These are phyloP conservation scores for Heterobasidion irregulare DNA, from an alignment of 1,284 basidiomycete species.

Conservation along the genomic window DNA sequence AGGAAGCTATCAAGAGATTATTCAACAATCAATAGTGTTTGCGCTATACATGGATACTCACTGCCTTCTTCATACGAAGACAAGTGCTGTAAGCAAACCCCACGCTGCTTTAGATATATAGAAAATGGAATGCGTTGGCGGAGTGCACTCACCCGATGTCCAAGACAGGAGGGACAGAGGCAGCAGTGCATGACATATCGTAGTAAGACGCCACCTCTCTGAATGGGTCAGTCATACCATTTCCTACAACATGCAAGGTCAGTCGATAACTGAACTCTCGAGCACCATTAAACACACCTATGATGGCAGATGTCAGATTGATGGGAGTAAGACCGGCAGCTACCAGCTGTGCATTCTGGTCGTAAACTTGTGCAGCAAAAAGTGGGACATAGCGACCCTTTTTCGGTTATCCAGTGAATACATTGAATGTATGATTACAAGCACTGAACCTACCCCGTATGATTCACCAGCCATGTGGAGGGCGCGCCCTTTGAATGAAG, in stretches of 20 bases:
- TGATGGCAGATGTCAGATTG: slow-evolving; percentile 74
- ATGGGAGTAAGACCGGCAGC: slow-evolving; percentile 61
- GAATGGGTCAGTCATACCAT: slow-evolving; percentile 24
- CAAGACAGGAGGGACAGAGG: slow-evolving; percentile 17
- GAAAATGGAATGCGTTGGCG: background rate
- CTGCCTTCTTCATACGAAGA: slow-evolving; percentile 27
- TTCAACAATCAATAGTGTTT: background rate
- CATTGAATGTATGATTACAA: background rate
- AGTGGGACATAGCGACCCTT: slow-evolving; percentile 81
- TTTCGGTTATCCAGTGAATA: background rate
- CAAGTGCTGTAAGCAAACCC: slow-evolving; percentile 16
- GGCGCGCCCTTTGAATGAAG: slow-evolving; percentile 52
- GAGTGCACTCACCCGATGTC: slow-evolving; percentile 16
- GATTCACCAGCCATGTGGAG: slow-evolving; percentile 75
- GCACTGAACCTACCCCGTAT: slow-evolving; percentile 39
- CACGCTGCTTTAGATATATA: too few species aligned
- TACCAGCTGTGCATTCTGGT: slow-evolving; percentile 60
- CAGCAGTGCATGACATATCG: slow-evolving; percentile 23
- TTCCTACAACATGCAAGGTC: slow-evolving; percentile 29
- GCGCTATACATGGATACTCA: slow-evolving; percentile 11
- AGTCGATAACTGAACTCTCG: too few species aligned
- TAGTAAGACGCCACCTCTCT: slow-evolving; percentile 22
- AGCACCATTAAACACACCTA: slow-evolving; percentile 42
- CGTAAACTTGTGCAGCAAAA: slow-evolving; percentile 74
- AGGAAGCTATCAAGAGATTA: slow-evolving; percentile 12